Base-by-base conservation (phyloP, 371 early-diverging fungal genomes). In the Mortierella sp. region DNA sequence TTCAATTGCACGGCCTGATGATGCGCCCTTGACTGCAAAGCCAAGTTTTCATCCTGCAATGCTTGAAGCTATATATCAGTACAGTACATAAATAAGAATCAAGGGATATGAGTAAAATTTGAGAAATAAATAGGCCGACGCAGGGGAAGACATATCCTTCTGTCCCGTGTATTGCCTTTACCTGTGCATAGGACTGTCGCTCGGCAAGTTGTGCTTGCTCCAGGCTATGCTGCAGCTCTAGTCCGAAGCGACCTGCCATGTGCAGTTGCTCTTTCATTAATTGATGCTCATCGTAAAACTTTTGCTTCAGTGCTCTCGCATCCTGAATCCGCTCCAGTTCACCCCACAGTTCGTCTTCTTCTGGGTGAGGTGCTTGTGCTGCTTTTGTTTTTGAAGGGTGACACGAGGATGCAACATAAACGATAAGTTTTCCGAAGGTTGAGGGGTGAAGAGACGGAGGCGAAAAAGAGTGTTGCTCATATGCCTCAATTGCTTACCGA, bases 231-330 rank as follows among this genome's bases (percentile, higher is more conserved):
- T 87, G 86, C 23, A 89, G 65, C n/a, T 86, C 88, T 17, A 89
- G 72, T 5, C 89, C 89, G 57, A 88, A 73, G 52, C 84, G 84
- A 51, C 88, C 89, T 17, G 89, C 89, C 23, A 87, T 81, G 61
- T 88, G 86, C 43, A 89, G 60, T 60, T 89, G 86, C 47, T 84
- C 86, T 27, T 37, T 52, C 70, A 70, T 70, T 23, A 63, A 11
- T 43, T 63, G 70, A 19, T 70, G 70, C 27, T 70, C 59, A 9
- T 56, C 70, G 44, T 63, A 63, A 28, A 70, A 70, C 47, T 54
- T 70, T 42, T 70, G 53, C 31, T 59, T 58, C 23, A 70, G 28
- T 32, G 49, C 41, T 31, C 59, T 39, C 6, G 70, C 58, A 48
- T 70, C 70, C 17, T 70, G 54, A 41, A 64, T 70, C 26, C 64